Base-by-base conservation (phyloP, 2,329 filamentous ascomycete species). In the Leptographium lundbergii region DNA sequence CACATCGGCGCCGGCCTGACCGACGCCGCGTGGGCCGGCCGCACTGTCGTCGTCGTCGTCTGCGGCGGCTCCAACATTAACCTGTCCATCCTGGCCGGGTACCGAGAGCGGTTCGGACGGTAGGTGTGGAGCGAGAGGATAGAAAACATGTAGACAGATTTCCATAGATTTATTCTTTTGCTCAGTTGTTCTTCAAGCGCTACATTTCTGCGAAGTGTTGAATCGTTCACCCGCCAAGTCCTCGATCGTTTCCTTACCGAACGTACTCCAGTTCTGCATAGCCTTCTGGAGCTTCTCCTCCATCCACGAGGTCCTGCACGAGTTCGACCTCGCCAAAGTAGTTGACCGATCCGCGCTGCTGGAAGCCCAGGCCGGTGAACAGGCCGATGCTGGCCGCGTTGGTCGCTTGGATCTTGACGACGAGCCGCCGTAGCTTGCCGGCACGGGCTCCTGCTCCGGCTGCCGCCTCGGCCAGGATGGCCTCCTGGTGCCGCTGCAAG, bases 21-120 rank as follows among this genome's bases (percentile, higher is more conserved):
- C 1, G 80, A 82, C 36, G 78, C 79, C 39, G 78, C 89, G 63
- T 85, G 79, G 72, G 74, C 76, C 0, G 74, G 80, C 60, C 87
- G 84, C 69, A 89, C 88, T 63, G 81, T 96, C 6, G 90, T 96
- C 1, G 75, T 96, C 57, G 78, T 95, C 27, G 84, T 96, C 7
- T 97, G 92, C 67, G 92, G 92, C 52, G 88, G 88, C 5, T 85
- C 80, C 25, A 84, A 84, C 68, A 80, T 89, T 42, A 82, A 80
- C 2, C 69, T 86, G 61, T 78, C 81, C 42, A 78, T 85, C 67
- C 72, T 90, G 57, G 74, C 76, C 57, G 75, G 73, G 59, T 90
- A 86, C 69, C 74, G 75, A 63, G 72, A 77, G 64, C 70, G 69
- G 63, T 83, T 76, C 63, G 72, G 69, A 7, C 68, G 72, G 39